Conservation (phyloP, 1,284 basidiomycete species). For the Tetrapyrgos nigripes region DNA sequence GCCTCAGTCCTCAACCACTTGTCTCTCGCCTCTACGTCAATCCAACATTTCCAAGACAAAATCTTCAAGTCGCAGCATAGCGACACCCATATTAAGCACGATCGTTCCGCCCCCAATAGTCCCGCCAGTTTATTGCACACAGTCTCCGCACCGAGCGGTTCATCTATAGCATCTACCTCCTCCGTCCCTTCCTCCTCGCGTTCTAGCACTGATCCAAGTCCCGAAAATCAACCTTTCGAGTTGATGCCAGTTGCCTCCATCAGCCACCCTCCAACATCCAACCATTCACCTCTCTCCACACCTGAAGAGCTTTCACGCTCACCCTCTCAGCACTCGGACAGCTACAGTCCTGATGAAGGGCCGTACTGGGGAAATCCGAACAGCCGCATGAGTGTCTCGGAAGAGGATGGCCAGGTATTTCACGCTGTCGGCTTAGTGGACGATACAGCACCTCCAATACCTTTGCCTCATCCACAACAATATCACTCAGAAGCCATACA, state of each 20-base stretch:
- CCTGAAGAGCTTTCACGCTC: not conserved
- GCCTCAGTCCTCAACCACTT: constrained; percentile 6
- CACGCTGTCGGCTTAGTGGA: not conserved
- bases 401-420: not conserved
- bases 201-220: not conserved
- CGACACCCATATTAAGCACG: not conserved
- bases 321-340: not conserved
- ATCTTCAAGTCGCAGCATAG: not conserved
- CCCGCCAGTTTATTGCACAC: not conserved
- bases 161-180: not conserved
- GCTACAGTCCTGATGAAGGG: not conserved
- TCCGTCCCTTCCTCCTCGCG: constrained; percentile 1
- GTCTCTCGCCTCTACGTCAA: constrained; percentile 5
- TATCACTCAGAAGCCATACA: not conserved
- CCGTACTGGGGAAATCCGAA: not conserved
- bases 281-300: not conserved
- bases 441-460: not conserved
- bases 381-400: not conserved
- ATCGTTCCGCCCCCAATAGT: not conserved
- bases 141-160: not conserved
- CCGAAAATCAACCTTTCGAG: not conserved
- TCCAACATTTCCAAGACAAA: constrained; percentile 7
- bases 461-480: not conserved
- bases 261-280: not conserved
- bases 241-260: not conserved